phyloP scores from a whole-genome alignment of 2,329 filamentous ascomycete genomes.

The Malbranchea cinnamomea region DNA sequence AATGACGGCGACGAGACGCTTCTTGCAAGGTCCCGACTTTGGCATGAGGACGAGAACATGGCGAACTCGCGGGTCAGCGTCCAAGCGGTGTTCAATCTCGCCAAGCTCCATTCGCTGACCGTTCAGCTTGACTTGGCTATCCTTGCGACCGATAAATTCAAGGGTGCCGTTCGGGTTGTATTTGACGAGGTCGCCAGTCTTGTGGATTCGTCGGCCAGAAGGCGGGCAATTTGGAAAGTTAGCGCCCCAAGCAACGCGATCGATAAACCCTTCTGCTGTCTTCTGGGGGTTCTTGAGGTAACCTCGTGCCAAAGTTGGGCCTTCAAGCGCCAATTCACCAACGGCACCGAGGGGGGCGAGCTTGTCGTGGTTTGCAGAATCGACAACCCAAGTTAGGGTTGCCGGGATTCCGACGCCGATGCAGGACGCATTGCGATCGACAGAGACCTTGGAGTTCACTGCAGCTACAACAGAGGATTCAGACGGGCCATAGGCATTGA shows the following conservation, averaged over 20 bases:
- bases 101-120: constrained; percentile 51
- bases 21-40: constrained; percentile 27
- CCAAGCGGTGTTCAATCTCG: constrained; percentile 29
- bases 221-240: constrained; percentile 2
- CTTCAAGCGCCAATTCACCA: constrained; percentile 9
- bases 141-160: constrained; percentile 41
- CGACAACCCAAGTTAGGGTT: constrained; percentile 8
- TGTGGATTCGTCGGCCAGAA: constrained; percentile 7
- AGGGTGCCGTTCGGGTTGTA: constrained; percentile 22
- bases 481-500: constrained; percentile 69
- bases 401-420: constrained; percentile 6
- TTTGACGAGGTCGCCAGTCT: constrained; percentile 10
- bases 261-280: constrained; percentile 8
- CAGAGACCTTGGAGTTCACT: constrained; percentile 6
- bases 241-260: constrained; percentile 6
- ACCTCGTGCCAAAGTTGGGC: constrained; percentile 7
- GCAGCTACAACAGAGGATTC: constrained; percentile 31
- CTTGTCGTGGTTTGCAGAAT: constrained; percentile 7
- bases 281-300: constrained; percentile 8
- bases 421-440: constrained; percentile 6
- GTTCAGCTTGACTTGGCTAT: constrained; percentile 50
- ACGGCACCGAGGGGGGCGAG: constrained; percentile 7
- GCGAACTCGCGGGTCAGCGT: constrained; percentile 18
- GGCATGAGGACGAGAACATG: constrained; percentile 31
- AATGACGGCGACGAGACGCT: constrained; percentile 32